Evolutionary conservation across 257 asterid genomes (phyloP).

Genomic region (Ophiorrhiza pumila): DNA sequence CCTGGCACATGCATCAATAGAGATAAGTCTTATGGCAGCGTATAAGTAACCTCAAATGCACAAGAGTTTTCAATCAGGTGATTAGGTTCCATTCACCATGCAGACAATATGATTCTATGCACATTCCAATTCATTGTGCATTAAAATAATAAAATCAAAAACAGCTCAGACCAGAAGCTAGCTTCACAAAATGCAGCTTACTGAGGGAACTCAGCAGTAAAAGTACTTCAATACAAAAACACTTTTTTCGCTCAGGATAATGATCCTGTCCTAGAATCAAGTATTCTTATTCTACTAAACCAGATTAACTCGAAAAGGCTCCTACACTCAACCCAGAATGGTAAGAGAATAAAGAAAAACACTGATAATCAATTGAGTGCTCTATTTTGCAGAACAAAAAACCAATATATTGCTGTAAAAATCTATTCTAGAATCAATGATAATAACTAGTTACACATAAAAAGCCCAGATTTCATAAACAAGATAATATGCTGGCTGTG

Average conservation of each 20-base stretch:
- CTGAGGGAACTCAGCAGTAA: not conserved
- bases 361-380: not conserved
- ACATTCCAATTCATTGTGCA: not conserved
- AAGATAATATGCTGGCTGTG: not conserved
- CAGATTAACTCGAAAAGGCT: not conserved
- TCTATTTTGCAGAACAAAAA: not conserved
- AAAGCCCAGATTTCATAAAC: not conserved
- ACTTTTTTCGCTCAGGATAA: not conserved
- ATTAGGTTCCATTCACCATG: not conserved
- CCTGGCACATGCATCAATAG: not conserved
- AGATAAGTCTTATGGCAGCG: not conserved
- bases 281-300: not conserved
- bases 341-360: not conserved
- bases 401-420: not conserved
- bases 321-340: not conserved
- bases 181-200: not conserved
- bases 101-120: not conserved
- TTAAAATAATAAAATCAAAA: not conserved
- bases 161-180: conserved; percentile 4
- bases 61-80: not conserved
- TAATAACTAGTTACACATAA: not conserved
- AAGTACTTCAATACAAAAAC: not conserved
- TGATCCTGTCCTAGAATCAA: not conserved
- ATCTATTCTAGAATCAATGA: not conserved
- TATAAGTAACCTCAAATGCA: not conserved